These are phyloP conservation scores for Talaromyces islandicus DNA, from an alignment of 2,329 filamentous ascomycete genomes.

Conservation along the genomic window DNA sequence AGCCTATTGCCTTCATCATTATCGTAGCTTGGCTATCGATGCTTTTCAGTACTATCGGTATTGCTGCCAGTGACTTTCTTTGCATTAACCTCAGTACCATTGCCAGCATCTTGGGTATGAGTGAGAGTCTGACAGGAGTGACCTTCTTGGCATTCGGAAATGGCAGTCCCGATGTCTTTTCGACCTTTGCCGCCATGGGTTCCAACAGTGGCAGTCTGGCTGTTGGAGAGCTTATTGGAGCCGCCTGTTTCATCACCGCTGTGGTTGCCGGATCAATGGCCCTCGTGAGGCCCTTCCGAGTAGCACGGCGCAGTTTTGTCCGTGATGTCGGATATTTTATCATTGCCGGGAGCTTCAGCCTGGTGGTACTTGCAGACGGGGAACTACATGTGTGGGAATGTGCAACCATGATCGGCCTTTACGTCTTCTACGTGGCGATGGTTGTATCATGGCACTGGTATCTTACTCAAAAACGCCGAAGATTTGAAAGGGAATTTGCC, in stretches of 20 bases:
- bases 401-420: constrained; percentile 81
- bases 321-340: constrained; percentile 92
- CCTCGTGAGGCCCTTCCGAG: constrained; percentile 87
- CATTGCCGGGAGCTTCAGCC: constrained; percentile 75
- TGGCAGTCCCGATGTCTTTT: constrained; percentile 96
- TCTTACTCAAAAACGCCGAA: constrained; percentile 56
- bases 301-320: constrained; percentile 82
- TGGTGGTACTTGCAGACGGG: constrained; percentile 81
- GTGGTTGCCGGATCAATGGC: constrained; percentile 98
- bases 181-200: constrained; percentile 95
- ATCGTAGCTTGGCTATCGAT: constrained; percentile 78
- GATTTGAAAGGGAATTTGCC: constrained; percentile 61
- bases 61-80: constrained; percentile 97
- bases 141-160: constrained; percentile 97
- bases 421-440: constrained; percentile 78
- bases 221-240: constrained; percentile 89
- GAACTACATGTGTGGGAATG: constrained; percentile 85
- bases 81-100: constrained; percentile 96
- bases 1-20: constrained; percentile 71
- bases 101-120: constrained; percentile 79
- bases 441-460: constrained; percentile 94
- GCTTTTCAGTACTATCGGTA: constrained; percentile 93
- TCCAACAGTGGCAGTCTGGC: constrained; percentile 97
- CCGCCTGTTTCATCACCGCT: constrained; percentile 90
- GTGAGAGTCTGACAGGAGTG: constrained; percentile 91